Evolutionary conservation across 176 grass and related monocot genomes (phyloP), one percentile per base, ranked within the genome.

Genomic region (Ananas comosus): DNA sequence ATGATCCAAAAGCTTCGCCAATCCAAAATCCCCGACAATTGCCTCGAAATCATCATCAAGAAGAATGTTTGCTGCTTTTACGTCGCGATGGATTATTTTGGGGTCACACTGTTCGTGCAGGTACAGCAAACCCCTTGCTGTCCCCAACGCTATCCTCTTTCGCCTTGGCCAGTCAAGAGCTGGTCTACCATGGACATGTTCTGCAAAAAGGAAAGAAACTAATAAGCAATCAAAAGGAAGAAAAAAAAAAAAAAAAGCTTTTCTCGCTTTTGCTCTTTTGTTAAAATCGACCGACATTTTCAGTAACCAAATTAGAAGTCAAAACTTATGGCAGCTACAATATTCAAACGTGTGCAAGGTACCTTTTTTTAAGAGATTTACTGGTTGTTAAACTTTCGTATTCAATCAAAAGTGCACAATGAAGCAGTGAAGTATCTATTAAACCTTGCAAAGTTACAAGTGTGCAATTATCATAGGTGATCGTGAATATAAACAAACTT

Each of bases 1-100:
- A 54, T 85, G 85, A 84, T 86, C 86, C 70, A 96, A 71, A 56
- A 96, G 82, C 69, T 91, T 91, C 67, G 81, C 88, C 66, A 91
- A 66, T 10, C 92, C 92, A 27, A 91, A 96, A 84, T 96, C 88
- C 1, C 88, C 86, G 50, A 96, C 88, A 58, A 91, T 54, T 10
- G 92, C 88, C 78, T 96, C 88, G 23, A 91, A 67, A 85, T 81
- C 63, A 58, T 85, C 83, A 74, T 91, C 92, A 21, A 96, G 88
- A 49, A 96, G 92, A 76, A 91, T 21, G 1, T 96, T 96, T 11
- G 81, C 85, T n/a, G 79, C 92, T 82, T 96, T 96, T 73, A 96
- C 90, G 65, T 96, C 92, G 9, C 92, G 63, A 67, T 91, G 92
- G 27, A 91, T 91, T 63, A 96, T 96, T 59, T 85, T 96, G 29